These are phyloP conservation scores for Pontederia crassipes DNA, from an alignment of 176 grass and related monocot genomes.

Conservation along the genomic window DNA sequence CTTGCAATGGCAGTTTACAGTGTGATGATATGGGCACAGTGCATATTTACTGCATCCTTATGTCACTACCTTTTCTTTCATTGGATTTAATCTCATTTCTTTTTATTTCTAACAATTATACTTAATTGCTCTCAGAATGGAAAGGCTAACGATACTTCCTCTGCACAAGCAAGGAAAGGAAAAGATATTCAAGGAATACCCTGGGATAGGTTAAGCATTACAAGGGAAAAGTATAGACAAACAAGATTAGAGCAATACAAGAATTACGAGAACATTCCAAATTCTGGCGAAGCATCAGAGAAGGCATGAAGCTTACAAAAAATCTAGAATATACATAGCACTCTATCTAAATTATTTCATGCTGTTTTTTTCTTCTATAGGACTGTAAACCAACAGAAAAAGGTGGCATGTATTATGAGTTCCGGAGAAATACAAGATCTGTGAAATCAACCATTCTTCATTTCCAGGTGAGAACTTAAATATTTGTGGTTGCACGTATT, in stretches of 20 bases:
- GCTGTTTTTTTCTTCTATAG: conserved; percentile 32
- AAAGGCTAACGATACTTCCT: conserved; percentile 66
- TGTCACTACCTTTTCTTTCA: conserved; percentile 3
- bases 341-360: conserved; percentile 14
- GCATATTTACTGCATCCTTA: not conserved
- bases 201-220: conserved; percentile 63
- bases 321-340: not conserved
- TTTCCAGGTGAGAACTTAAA: conserved; percentile 51
- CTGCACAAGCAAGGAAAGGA: conserved; percentile 78
- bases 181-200: conserved; percentile 97
- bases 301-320: conserved; percentile 34
- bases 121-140: conserved; percentile 34
- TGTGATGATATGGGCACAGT: conserved; percentile 8
- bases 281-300: conserved; percentile 70
- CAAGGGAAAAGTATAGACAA: conserved; percentile 74
- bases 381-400: conserved; percentile 62
- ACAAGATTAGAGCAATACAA: conserved; percentile 92
- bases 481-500: too few species aligned
- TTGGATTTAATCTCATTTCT: conserved; percentile 9
- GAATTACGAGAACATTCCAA: conserved; percentile 80
- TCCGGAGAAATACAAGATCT: conserved; percentile 60
- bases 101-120: conserved; percentile 10
- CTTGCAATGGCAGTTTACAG: not conserved
- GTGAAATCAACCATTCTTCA: conserved; percentile 76
- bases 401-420: conserved; percentile 70